Conservation (phyloP, 768 basidiomycete species). For the Coprinopsis marcescibilis region DNA sequence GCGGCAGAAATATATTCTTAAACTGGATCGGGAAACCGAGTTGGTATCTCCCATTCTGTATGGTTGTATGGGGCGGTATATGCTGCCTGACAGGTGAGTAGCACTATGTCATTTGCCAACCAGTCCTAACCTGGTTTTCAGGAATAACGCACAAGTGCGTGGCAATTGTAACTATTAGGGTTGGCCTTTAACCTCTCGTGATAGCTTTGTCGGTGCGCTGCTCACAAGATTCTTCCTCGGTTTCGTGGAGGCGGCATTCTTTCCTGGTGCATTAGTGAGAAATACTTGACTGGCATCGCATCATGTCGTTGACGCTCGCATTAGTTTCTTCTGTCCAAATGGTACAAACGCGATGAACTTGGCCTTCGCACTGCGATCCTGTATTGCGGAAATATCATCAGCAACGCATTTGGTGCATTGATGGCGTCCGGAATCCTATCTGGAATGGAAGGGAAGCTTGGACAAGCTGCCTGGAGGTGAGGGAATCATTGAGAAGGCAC, state of each 20-base stretch:
- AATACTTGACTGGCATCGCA: background rate
- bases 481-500: slow-evolving; percentile 11
- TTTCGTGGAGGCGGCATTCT: slow-evolving; percentile 62
- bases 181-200: slow-evolving; percentile 13
- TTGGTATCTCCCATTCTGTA: slow-evolving; percentile 59
- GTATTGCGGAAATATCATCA: slow-evolving; percentile 71
- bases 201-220: slow-evolving; percentile 63
- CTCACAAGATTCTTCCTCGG: slow-evolving; percentile 79
- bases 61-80: slow-evolving; percentile 68
- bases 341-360: slow-evolving; percentile 76
- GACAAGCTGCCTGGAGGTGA: slow-evolving; percentile 74
- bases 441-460: slow-evolving; percentile 70
- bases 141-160: slow-evolving; percentile 37
- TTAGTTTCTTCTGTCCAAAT: slow-evolving; percentile 60
- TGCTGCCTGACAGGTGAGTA: slow-evolving; percentile 47
- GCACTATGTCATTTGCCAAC: slow-evolving; percentile 4
- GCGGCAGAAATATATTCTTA: slow-evolving; percentile 65
- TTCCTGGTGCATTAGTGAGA: slow-evolving; percentile 51
- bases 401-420: slow-evolving; percentile 81
- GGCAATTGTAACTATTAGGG: no score
- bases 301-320: slow-evolving; percentile 1
- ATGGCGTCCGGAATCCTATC: slow-evolving; percentile 77
- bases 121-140: no score
- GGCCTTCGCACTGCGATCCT: slow-evolving; percentile 69
- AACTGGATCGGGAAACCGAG: slow-evolving; percentile 66